These are phyloP conservation scores for Fusarium falciforme DNA, from an alignment of 2,329 filamentous ascomycete genomes.

Conservation along the genomic window DNA sequence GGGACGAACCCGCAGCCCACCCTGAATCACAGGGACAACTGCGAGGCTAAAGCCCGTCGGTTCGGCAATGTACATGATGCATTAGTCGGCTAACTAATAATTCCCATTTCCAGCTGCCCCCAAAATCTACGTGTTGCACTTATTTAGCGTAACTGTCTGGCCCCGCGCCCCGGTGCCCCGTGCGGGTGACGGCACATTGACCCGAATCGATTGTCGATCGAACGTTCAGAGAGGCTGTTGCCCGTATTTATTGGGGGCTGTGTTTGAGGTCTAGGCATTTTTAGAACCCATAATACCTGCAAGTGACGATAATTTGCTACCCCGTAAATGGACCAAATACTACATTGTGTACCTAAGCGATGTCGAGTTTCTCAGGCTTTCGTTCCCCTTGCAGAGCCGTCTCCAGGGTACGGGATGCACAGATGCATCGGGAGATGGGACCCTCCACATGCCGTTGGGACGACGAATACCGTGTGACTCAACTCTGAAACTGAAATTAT, in stretches of 20 bases:
- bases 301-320: not conserved
- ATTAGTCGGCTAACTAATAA: not conserved
- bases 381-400: not conserved
- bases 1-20: not conserved
- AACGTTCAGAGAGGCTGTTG: not conserved
- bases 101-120: not conserved
- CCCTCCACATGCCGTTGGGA: not conserved
- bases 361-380: not conserved
- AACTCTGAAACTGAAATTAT: not conserved
- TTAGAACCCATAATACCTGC: not conserved
- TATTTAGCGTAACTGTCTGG: not conserved
- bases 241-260: not conserved
- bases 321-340: not conserved
- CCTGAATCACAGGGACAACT: not conserved
- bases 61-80: constrained; percentile 21
- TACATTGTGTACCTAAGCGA: not conserved
- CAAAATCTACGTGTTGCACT: not conserved
- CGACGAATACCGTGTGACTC: not conserved
- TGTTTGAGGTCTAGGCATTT: not conserved
- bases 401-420: constrained; percentile 2
- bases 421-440: not conserved
- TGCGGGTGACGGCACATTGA: constrained; percentile 1
- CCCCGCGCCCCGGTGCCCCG: not conserved
- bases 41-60: constrained; percentile 12
- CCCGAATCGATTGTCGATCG: not conserved